These are phyloP conservation scores for Lasiosphaeris hirsuta DNA, from an alignment of 495 filamentous ascomycete genomes.

Conservation along the genomic window DNA sequence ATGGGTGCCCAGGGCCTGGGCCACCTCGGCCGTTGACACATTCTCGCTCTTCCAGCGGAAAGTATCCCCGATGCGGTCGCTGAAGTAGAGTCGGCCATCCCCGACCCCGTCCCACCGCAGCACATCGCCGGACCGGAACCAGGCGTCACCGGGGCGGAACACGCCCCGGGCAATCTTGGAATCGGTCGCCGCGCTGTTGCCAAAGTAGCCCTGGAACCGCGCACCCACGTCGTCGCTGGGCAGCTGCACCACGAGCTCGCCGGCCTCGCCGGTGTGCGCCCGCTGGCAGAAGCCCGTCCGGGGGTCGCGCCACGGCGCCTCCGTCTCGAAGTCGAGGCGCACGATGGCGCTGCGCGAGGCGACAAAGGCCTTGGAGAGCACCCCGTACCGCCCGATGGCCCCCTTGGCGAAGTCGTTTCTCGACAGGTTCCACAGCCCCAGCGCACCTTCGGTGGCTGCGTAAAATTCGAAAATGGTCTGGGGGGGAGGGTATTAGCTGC, in stretches of 20 bases:
- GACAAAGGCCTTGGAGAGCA: slow-evolving; percentile 53
- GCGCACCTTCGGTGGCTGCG: slow-evolving; percentile 75
- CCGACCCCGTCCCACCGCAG: slow-evolving; percentile 62
- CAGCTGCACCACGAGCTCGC: slow-evolving; percentile 73
- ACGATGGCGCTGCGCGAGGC: slow-evolving; percentile 53
- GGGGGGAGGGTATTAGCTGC: too few species aligned
- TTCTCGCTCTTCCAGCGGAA: slow-evolving; percentile 98
- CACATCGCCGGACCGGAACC: slow-evolving; percentile 82
- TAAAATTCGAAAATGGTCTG: slow-evolving; percentile 81
- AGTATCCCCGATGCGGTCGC: slow-evolving; percentile 87
- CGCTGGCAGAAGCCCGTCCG: slow-evolving; percentile 67
- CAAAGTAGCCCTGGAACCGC: slow-evolving; percentile 83
- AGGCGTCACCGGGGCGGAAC: slow-evolving; percentile 75
- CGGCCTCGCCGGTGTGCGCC: slow-evolving; percentile 60
- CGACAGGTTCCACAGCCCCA: slow-evolving; percentile 68
- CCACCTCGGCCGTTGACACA: slow-evolving; percentile 79
- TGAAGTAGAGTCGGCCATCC: slow-evolving; percentile 78
- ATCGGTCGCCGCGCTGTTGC: slow-evolving; percentile 67
- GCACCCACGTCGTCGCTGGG: slow-evolving; percentile 58
- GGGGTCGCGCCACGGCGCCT: slow-evolving; percentile 67
- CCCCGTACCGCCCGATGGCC: slow-evolving; percentile 76
- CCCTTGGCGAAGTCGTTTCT: slow-evolving; percentile 71
- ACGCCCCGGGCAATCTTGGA: slow-evolving; percentile 79
- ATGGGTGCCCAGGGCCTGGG: slow-evolving; percentile 64
- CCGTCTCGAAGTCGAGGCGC: slow-evolving; percentile 67